Percentiles rank a stretch among this genome's conserved stretches.
phyloP scores from a whole-genome alignment of 495 filamentous ascomycete species.

The Penicillium turbatum region DNA sequence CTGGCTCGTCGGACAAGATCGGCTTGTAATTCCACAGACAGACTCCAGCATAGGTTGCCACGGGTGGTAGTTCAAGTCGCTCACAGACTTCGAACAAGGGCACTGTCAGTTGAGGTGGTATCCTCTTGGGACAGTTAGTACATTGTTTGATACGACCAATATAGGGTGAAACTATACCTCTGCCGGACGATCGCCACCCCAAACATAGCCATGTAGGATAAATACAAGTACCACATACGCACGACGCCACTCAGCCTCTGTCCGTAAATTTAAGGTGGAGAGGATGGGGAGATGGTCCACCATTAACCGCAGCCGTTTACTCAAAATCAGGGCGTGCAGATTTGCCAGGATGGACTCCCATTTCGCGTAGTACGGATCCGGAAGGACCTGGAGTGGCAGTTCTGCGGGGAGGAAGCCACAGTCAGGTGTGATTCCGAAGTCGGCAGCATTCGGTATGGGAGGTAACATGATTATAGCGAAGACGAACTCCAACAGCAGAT shows the following conservation, averaged over 20 bases:
- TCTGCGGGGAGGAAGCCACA: constrained; percentile 86
- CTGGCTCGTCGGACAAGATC: constrained; percentile 71
- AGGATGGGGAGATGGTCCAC: constrained; percentile 78
- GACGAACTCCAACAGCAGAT: neutral
- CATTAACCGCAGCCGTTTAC: constrained; percentile 69
- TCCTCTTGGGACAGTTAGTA: constrained; percentile 50
- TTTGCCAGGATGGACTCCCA: constrained; percentile 86
- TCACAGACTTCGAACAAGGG: constrained; percentile 75
- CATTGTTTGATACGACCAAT: neutral
- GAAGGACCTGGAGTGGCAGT: constrained; percentile 71
- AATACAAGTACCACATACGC: constrained; percentile 86
- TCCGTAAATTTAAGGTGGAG: constrained; percentile 70
- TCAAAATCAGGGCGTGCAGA: constrained; percentile 81
- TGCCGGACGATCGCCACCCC: constrained; percentile 80
- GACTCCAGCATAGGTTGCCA: constrained; percentile 90
- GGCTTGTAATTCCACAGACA: constrained; percentile 96
- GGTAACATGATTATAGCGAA: constrained; percentile 63
- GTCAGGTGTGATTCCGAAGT: constrained; percentile 83
- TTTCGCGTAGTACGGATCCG: constrained; percentile 84
- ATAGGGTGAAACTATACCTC: constrained; percentile 49
- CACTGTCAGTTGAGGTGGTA: constrained; percentile 79
- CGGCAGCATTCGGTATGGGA: constrained; percentile 67
- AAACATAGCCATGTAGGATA: constrained; percentile 90
- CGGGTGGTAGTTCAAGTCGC: constrained; percentile 81
- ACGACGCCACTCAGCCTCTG: constrained; percentile 85